Percentiles rank a stretch among this genome's conserved stretches.
Conservation (phyloP, 768 basidiomycete genomes). For the Pleurotus cornucopiae region DNA sequence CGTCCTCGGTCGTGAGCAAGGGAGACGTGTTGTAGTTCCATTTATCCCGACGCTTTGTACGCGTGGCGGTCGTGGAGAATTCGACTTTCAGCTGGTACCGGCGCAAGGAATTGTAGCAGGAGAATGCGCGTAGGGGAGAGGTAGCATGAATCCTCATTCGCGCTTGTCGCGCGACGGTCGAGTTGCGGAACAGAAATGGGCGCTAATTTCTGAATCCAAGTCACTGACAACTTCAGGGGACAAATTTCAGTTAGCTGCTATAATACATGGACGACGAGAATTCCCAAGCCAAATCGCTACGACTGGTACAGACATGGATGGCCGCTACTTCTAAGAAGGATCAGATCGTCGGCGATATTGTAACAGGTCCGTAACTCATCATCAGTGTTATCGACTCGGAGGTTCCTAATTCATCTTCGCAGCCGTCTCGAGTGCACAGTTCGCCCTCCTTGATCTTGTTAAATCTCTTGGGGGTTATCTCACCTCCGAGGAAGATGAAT, state of each 20-base stretch:
- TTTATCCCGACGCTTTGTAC: constrained; percentile 40
- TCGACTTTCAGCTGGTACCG: neutral
- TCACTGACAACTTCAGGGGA: neutral
- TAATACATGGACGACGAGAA: neutral
- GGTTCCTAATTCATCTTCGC: neutral
- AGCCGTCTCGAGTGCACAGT: constrained; percentile 49
- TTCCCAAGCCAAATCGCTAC: constrained; percentile 21
- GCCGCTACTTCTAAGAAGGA: constrained; percentile 46
- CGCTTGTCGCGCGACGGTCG: neutral
- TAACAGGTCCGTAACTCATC: constrained; percentile 45
- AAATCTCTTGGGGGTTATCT: constrained; percentile 86
- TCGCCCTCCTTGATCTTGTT: constrained; percentile 72
- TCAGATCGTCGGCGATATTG: constrained; percentile 53
- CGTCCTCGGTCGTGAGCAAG: constrained; percentile 47
- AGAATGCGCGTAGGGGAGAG: constrained; percentile 16
- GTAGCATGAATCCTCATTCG: constrained; percentile 6
- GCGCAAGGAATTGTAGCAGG: constrained; percentile 38
- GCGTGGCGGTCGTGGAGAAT: constrained; percentile 22
- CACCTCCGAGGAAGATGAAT: constrained; percentile 76
- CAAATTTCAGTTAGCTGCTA: neutral
- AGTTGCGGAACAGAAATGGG: neutral
- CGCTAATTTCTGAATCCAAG: neutral
- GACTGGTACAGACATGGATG: constrained; percentile 70
- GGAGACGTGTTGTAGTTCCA: constrained; percentile 77
- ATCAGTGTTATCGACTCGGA: no score